Conservation (phyloP, 2,329 filamentous ascomycete genomes). For the Arthrobotrys conoides region DNA sequence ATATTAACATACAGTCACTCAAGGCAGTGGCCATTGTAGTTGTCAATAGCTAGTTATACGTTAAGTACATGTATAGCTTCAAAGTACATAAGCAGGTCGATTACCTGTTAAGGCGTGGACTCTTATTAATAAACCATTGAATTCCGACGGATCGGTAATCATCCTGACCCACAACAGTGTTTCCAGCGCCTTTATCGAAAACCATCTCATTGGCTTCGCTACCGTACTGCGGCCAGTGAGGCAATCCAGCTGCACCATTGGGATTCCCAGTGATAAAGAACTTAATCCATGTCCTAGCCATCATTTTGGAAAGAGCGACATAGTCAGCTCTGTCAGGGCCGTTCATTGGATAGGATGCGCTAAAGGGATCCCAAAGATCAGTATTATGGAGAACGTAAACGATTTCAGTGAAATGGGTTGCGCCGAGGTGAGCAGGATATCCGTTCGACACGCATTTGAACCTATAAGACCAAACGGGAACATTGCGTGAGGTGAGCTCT, state of each 20-base stretch:
- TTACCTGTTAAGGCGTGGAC: conserved; percentile 8
- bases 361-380: conserved; percentile 59
- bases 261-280: conserved; percentile 31
- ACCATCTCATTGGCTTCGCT: conserved; percentile 65
- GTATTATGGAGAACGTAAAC: conserved; percentile 65
- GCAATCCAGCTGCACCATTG: conserved; percentile 17
- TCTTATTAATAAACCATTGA: conserved; percentile 64
- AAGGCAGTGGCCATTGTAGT: not conserved
- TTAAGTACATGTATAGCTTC: not conserved
- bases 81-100: not conserved
- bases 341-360: conserved; percentile 21
- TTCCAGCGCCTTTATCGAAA: conserved; percentile 65
- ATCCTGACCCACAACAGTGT: conserved; percentile 65
- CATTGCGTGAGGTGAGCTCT: conserved; percentile 69
- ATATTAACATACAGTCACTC: not conserved
- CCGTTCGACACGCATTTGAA: conserved; percentile 74
- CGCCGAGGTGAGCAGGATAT: conserved; percentile 68
- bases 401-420: conserved; percentile 71
- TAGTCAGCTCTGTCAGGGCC: conserved; percentile 62
- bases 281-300: conserved; percentile 41
- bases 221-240: conserved; percentile 65
- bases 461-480: conserved; percentile 74
- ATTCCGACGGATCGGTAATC: conserved; percentile 65
- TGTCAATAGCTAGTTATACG: not conserved
- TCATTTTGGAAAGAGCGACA: conserved; percentile 39